Evolutionary conservation across 805 yeast species (phyloP), one percentile per base, ranked within the genome.

Genomic region (Cyberlindnera xylosilytica): DNA sequence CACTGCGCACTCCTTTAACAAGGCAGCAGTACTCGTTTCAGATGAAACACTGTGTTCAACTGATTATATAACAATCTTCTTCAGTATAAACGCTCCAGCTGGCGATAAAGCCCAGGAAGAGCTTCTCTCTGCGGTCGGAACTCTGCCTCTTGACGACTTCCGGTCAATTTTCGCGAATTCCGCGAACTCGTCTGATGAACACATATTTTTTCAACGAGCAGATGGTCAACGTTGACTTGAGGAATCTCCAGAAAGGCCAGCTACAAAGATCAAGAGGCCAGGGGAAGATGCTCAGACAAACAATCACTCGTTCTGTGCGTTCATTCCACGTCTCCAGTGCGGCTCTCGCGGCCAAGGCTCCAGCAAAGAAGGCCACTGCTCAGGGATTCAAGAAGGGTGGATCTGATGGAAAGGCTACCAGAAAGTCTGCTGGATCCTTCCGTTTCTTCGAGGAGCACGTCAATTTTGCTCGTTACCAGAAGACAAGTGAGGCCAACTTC

Each of bases 381-480:
- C 42, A 50, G 19, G 51, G 51, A 4, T 50, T 45, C 47, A 50
- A 47, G 45, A 45, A 31, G 20, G 44, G 42, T 4, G 50, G 46
- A 16, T 45, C 41, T 6, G 29, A 41, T 7, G 39, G 38, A 4
- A 46, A 36, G 32, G 16, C 43, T 6, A 20, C 41, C 8, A 49
- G 43, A 39, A 51, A 51, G 50, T 45, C 53, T 37, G 38, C 53
- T 23, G 54, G 54, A n/a, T 46, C 51, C 1, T 45, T 45, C 48
- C 43, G 51, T 20, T 34, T 45, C 43, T 51, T 51, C 34, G 46
- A 49, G 20, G 53, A 51, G 20, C 51, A 51, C 28, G 39, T 51
- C 37, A 42, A 49, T 22, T 60, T 66, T 6, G 54, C 63, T 3
- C 59, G 57, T 22, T 56, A 57, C 28, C 45, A 59, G 27, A 47